Base-by-base conservation (phyloP, 208 protist genomes). In the Crithidia acanthocephali region DNA sequence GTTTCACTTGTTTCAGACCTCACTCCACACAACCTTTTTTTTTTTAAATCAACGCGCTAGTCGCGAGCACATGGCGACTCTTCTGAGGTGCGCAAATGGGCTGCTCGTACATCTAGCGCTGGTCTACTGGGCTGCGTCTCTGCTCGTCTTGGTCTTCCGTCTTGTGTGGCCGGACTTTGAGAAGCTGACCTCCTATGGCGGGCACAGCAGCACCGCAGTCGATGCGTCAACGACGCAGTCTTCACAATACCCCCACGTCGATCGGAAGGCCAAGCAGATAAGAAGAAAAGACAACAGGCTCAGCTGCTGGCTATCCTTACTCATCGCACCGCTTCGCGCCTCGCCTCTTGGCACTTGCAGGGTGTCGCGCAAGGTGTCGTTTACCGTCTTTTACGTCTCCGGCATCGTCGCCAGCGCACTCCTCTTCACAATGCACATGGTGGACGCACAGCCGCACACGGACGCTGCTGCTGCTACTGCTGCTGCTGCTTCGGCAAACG, bases 301-400 rank as follows among this genome's bases (percentile, higher is more conserved):
- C 3, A 5, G 18, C 7, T 18, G 25, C 44, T 52, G 35, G 59
- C 13, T 4, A 9, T 45, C 23, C 2, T 16, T 10, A 13, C 1
- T 52, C 9, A 53, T 53, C 15, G 25, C 44, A 7, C n/a, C 25
- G 5, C 6, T 65, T 2, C 8, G 63, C 33, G 20, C 22, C 4
- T 87, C 79, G 6, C 16, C 16, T 0, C 55, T 84, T 2, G 83
- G 84, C 15, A 42, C 47, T 16, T 32, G 66, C 6, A 71, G 74
- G 40, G 58, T 90, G n/a, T 40, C 62, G 42, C 72, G 87, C 5
- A 75, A 83, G 51, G 32, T 32, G 22, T 62, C 75, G 8, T 92
- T 92, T 64, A 75, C 59, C 20, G 58, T 51, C 30, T 92, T 92
- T 68, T 92, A 92, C 68, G 27, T 81, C 8, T 78, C 76, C 0